Evolutionary conservation across 495 filamentous ascomycete genomes (phyloP), one percentile per base, ranked within the genome.

Genomic region (Neurospora sp.): DNA sequence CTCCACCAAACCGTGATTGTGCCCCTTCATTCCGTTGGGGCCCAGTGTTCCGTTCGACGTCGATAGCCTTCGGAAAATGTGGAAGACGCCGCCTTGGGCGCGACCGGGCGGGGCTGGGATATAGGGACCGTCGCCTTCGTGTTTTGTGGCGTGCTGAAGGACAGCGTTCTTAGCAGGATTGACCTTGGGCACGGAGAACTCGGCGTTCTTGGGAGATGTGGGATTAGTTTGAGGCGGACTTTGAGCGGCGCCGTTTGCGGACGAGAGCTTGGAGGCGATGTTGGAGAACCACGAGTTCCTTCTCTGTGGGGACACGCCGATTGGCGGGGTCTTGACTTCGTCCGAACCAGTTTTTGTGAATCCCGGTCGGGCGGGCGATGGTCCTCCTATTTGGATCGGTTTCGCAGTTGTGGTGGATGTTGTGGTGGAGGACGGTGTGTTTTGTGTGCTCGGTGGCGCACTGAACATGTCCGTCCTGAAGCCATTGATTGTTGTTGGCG

Each of bases 201-300:
- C 89, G 39, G 89, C 84, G 46, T 85, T 79, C 75, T 89, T 90
- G 1, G 85, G 79, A 66, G 81, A 80, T 41, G 84, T 73, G 23
- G 79, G 79, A 75, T 74, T 79, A 37, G 85, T 78, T 72, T 81
- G 82, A 39, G 84, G 82, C 71, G 85, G 82, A 70, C 81, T 82
- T 69, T 80, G 71, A 83, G 82, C 42, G 85, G 83, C 39, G 81
- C 86, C 69, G 77, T 78, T 35, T 86, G 86, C n/a, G 16, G 89
- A 91, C 12, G 93, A 94, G 83, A 99, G 97, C 78, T 96, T 98
- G 73, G 93, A 96, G 75, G 93, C 97, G 71, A 98, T 86, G 75
- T 88, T 96, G 39, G 92, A 93, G 73, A 99, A 92, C 95, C 95
- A 99, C 27, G 94, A 97, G 48, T 89, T 91, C 73, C 91, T 85